Evolutionary conservation across 2,329 filamentous ascomycete species (phyloP).

Genomic region (Ramichloridium luteum): DNA sequence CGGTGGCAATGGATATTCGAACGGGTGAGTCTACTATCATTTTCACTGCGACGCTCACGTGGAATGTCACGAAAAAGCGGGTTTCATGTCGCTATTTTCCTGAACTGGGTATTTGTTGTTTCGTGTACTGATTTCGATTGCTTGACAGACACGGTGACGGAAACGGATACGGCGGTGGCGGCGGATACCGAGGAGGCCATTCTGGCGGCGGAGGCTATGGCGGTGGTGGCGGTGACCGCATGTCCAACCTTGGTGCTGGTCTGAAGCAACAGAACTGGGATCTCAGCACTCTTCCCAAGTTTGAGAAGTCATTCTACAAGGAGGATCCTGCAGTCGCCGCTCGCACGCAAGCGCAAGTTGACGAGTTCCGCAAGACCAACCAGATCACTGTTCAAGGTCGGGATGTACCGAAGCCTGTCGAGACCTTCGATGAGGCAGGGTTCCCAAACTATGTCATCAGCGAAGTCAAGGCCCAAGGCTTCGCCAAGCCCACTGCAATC

Average conservation of each 20-base stretch:
- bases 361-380: constrained; percentile 74
- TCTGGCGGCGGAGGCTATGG: constrained; percentile 33
- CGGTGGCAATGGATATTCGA: constrained; percentile 35
- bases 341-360: constrained; percentile 68
- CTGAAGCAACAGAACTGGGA: constrained; percentile 88
- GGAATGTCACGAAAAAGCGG: too few species aligned
- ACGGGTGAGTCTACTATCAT: constrained; percentile 26
- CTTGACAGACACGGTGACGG: constrained; percentile 22
- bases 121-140: too few species aligned
- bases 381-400: constrained; percentile 70
- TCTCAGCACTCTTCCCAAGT: constrained; percentile 69
- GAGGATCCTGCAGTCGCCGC: constrained; percentile 68
- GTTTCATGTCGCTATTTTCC: too few species aligned
- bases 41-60: too few species aligned
- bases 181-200: constrained; percentile 21
- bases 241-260: constrained; percentile 79
- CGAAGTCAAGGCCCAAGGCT: constrained; percentile 96
- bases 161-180: constrained; percentile 24
- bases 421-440: constrained; percentile 93
- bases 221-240: constrained; percentile 74
- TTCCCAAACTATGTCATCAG: constrained; percentile 97
- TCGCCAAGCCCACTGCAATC: constrained; percentile 84
- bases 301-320: constrained; percentile 99
- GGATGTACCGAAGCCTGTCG: constrained; percentile 83
- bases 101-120: too few species aligned